Conservation (phyloP, 306 rosid species). For the Prosopis cineraria region DNA sequence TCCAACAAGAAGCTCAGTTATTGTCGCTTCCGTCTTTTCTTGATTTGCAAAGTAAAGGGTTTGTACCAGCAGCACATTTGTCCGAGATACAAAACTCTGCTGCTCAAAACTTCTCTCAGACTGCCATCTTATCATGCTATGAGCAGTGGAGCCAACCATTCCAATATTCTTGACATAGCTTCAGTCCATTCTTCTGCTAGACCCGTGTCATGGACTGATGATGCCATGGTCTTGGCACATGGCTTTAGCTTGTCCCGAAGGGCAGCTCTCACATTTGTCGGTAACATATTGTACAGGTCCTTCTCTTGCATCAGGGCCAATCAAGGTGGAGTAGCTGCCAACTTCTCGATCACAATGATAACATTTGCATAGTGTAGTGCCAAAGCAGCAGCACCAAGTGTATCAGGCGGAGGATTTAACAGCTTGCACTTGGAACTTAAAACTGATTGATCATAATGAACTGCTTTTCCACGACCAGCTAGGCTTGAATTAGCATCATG, state of each 20-base stretch:
- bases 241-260: slow-evolving; percentile 83
- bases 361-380: slow-evolving; percentile 97
- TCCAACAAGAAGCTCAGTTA: slow-evolving; percentile 94
- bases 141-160: slow-evolving; percentile 98
- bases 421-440: slow-evolving; percentile 55
- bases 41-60: slow-evolving; percentile 88
- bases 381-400: slow-evolving; percentile 89
- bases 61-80: slow-evolving; percentile 86
- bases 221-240: slow-evolving; percentile 57
- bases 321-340: slow-evolving; percentile 91
- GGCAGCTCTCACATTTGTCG: slow-evolving; percentile 64
- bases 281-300: slow-evolving; percentile 95
- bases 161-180: slow-evolving; percentile 74
- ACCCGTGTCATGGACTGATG: slow-evolving; percentile 60
- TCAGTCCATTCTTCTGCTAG: slow-evolving; percentile 88
- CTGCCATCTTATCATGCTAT: slow-evolving; percentile 96
- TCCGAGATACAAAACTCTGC: slow-evolving; percentile 71
- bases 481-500: slow-evolving; percentile 36
- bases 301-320: slow-evolving; percentile 95
- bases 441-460: slow-evolving; percentile 41
- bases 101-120: slow-evolving; percentile 97
- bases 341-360: slow-evolving; percentile 80
- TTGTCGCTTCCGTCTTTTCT: slow-evolving; percentile 71
- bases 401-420: slow-evolving; percentile 77
- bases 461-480: slow-evolving; percentile 36